Conservation (phyloP, 1,284 basidiomycete species). For the Fistulinella staudtii region DNA sequence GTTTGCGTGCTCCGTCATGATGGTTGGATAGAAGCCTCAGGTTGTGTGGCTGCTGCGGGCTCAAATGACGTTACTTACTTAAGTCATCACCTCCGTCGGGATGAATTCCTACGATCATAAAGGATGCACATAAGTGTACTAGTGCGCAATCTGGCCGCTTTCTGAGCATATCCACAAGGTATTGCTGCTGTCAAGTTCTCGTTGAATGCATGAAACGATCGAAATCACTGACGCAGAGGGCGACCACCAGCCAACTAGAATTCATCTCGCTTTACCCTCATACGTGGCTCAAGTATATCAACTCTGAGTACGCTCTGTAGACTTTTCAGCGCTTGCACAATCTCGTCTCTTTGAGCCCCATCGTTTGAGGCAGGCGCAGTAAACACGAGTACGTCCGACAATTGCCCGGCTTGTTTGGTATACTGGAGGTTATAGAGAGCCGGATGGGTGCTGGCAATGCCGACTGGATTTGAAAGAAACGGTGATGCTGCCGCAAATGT, state of each 20-base stretch:
- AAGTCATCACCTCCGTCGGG: too few relatives aligned
- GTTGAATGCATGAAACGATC: too few relatives aligned
- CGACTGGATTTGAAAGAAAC: constrained; percentile 22
- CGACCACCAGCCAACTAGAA: constrained; percentile 13
- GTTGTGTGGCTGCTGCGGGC: too few relatives aligned
- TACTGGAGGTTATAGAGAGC: constrained; percentile 19
- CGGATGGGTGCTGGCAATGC: constrained; percentile 15
- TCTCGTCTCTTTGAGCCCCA: constrained; percentile 7
- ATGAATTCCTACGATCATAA: too few relatives aligned
- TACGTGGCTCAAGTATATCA: constrained; percentile 22
- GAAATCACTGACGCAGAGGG: too few relatives aligned
- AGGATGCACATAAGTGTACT: too few relatives aligned
- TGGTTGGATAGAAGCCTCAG: too few relatives aligned
- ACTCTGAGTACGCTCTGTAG: constrained; percentile 23
- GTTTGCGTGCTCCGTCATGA: too few relatives aligned
- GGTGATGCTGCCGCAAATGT: constrained; percentile 22
- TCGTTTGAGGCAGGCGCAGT: constrained; percentile 6
- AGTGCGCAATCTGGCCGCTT: too few relatives aligned
- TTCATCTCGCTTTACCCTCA: constrained; percentile 26
- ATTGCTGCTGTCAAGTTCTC: too few relatives aligned
- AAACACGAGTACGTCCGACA: constrained; percentile 25
- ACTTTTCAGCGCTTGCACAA: constrained; percentile 17
- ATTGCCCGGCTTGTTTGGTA: constrained; percentile 24
- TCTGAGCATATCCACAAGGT: too few relatives aligned
- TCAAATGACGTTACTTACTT: too few relatives aligned